Conservation (phyloP, 2,329 filamentous ascomycete genomes). For the Cladosporium sp. region DNA sequence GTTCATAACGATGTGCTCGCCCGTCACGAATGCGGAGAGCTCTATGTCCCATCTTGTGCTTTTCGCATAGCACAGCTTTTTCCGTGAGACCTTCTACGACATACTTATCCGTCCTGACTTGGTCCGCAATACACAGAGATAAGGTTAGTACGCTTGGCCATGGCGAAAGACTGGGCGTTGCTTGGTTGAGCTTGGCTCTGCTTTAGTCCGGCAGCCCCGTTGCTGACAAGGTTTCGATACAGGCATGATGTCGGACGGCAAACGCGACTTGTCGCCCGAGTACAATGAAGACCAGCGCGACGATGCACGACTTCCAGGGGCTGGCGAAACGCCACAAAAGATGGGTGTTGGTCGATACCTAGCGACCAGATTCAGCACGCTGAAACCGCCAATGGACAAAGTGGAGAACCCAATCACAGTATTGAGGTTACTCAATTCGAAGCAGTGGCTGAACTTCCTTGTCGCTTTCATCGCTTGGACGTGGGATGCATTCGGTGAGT, state of each 20-base stretch:
- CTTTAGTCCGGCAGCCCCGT: background rate
- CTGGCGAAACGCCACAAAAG: slow-evolving; percentile 26
- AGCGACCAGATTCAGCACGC: slow-evolving; percentile 53
- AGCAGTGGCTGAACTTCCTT: slow-evolving; percentile 62
- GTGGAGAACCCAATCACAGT: slow-evolving; percentile 56
- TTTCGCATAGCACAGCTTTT: background rate
- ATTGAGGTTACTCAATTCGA: slow-evolving; percentile 51
- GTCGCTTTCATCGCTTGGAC: slow-evolving; percentile 53
- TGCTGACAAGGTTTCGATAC: background rate
- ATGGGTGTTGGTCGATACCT: slow-evolving; percentile 51
- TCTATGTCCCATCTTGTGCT: background rate
- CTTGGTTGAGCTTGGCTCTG: slow-evolving; percentile 13
- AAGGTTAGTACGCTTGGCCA: background rate
- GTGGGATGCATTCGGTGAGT: slow-evolving; percentile 36
- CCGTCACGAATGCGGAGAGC: background rate
- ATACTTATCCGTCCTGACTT: background rate
- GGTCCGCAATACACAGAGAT: background rate
- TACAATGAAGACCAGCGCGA: slow-evolving; percentile 24
- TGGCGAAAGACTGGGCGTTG: slow-evolving; percentile 2
- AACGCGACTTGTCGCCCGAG: slow-evolving; percentile 19
- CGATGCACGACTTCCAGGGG: slow-evolving; percentile 20
- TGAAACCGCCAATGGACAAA: slow-evolving; percentile 57
- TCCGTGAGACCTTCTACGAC: background rate
- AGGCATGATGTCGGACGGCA: slow-evolving; percentile 21
- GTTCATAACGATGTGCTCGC: background rate